A percentile compares a stretch with the other conserved stretches of the same genome.
phyloP scores from a whole-genome alignment of 2,329 filamentous ascomycete genomes.

The Trichoderma oligosporum region DNA sequence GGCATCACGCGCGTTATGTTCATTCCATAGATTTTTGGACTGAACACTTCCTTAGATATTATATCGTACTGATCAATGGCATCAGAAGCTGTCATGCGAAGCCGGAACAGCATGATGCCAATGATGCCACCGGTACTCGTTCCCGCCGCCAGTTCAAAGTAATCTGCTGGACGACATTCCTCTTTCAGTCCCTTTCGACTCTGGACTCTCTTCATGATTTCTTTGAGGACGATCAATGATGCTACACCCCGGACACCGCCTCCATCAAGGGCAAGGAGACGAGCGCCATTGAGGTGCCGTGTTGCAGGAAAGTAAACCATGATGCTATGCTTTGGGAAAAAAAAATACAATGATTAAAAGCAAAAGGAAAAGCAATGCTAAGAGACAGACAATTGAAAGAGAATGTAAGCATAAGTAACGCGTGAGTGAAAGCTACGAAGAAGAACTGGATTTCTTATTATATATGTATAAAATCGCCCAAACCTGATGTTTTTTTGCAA shows the following conservation, averaged over 20 bases:
- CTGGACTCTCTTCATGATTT: constrained; percentile 14
- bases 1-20: constrained; percentile 1
- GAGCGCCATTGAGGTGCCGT: constrained; percentile 9
- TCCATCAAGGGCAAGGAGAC: constrained; percentile 12
- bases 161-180: constrained; percentile 7
- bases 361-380: background rate
- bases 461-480: no score
- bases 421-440: background rate
- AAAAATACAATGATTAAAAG: background rate
- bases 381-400: background rate
- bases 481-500: no score
- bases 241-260: constrained; percentile 10
- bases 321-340: background rate
- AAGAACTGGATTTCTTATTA: background rate
- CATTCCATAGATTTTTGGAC: constrained; percentile 2
- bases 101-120: constrained; percentile 15
- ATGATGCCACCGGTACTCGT: constrained; percentile 12
- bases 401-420: background rate
- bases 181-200: background rate
- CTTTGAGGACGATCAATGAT: constrained; percentile 6
- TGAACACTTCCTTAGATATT: constrained; percentile 9
- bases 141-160: constrained; percentile 6
- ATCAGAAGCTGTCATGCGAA: constrained; percentile 11
- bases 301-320: constrained; percentile 13
- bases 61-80: constrained; percentile 5